Conservation (phyloP, 176 grass and related monocot genomes). For the Oryza australiensis region DNA sequence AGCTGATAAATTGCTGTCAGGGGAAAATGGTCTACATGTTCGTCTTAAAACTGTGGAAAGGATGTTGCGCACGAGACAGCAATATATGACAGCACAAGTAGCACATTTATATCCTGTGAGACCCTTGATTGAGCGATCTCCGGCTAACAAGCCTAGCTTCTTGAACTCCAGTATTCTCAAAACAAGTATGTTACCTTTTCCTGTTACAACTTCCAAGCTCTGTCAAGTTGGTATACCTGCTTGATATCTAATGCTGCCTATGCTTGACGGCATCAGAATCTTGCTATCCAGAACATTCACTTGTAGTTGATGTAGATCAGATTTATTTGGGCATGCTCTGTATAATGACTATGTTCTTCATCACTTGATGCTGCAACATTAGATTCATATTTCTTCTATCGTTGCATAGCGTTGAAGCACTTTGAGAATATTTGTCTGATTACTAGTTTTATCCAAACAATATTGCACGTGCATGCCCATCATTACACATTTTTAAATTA, state of each 20-base stretch:
- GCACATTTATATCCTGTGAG: conserved; percentile 74
- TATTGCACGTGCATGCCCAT: background rate
- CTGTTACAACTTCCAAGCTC: background rate
- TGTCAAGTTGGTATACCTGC: background rate
- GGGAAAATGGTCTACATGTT: conserved; percentile 59
- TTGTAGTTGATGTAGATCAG: background rate
- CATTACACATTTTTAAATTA: background rate
- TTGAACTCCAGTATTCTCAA: conserved; percentile 37
- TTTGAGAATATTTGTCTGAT: background rate
- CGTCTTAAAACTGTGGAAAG: conserved; percentile 50
- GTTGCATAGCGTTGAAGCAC: background rate
- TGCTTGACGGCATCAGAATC: background rate
- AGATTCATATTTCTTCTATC: background rate
- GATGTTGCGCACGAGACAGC: conserved; percentile 55
- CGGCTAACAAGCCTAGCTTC: conserved; percentile 47
- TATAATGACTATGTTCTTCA: background rate
- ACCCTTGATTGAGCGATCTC: conserved; percentile 55
- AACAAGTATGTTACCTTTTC: conserved; percentile 38
- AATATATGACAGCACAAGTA: conserved; percentile 73
- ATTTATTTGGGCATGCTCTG: background rate
- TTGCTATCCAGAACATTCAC: conserved; percentile 1
- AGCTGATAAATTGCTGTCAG: conserved; percentile 61
- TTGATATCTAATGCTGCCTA: background rate
- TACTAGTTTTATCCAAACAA: background rate
- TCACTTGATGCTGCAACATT: background rate